Percentiles rank a stretch among this genome's conserved stretches.
These are phyloP conservation scores for Colletotrichum acutatum DNA, from an alignment of 2,329 filamentous ascomycete species.

Conservation along the genomic window DNA sequence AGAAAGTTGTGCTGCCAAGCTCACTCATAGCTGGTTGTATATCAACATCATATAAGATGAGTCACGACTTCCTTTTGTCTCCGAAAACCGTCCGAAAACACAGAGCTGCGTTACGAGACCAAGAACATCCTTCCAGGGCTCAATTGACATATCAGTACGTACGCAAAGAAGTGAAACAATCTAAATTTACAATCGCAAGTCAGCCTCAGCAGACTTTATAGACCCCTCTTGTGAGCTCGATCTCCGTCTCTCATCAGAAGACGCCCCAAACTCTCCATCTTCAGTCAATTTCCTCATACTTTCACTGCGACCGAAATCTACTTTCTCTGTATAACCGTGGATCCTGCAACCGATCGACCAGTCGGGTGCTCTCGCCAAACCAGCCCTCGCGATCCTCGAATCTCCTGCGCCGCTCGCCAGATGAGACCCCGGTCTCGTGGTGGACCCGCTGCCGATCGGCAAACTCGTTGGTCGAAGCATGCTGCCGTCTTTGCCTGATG, in stretches of 20 bases:
- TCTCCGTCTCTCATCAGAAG: not conserved
- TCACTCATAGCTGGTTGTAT: not conserved
- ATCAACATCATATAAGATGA: not conserved
- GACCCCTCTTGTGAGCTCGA: conserved; percentile 4
- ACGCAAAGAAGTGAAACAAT: not conserved
- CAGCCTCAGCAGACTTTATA: not conserved
- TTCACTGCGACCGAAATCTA: not conserved
- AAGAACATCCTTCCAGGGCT: not conserved
- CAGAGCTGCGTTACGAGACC: not conserved
- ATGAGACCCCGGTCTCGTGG: not conserved
- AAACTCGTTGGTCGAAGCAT: not conserved
- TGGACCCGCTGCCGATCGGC: not conserved
- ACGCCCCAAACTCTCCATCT: not conserved
- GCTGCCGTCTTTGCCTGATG: not conserved
- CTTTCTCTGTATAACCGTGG: not conserved
- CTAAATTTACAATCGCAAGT: not conserved
- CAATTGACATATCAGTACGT: not conserved
- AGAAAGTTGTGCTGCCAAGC: not conserved
- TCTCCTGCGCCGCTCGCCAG: not conserved
- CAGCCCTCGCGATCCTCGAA: not conserved
- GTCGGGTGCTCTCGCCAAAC: not conserved
- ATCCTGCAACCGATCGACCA: not conserved
- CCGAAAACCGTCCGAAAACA: not conserved
- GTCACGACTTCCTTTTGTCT: not conserved
- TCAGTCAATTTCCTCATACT: conserved; percentile 1